A percentile compares a stretch with the other conserved stretches of the same genome.
Conservation (phyloP, 495 filamentous ascomycete genomes). For the Cenococcum geophilum region DNA sequence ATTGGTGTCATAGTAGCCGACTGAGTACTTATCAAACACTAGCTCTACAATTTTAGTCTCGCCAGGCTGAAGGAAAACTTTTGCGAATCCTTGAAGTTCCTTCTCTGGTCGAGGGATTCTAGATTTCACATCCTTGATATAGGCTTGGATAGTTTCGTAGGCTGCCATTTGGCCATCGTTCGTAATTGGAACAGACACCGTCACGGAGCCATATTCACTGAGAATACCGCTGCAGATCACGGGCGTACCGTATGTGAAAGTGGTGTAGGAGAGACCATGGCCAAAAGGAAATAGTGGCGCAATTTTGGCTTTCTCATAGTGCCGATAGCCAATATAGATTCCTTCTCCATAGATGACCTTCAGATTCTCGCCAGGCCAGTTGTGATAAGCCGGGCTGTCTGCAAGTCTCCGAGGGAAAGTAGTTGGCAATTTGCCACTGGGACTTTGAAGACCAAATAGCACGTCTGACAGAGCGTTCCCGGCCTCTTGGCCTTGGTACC, state of each 20-base stretch:
- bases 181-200: conserved; percentile 52
- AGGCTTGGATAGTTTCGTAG: conserved; percentile 64
- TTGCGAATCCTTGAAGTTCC: conserved; percentile 62
- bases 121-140: conserved; percentile 54
- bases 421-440: conserved; percentile 49
- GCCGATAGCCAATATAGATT: conserved; percentile 75
- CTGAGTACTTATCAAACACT: conserved; percentile 59
- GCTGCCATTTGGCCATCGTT: conserved; percentile 53
- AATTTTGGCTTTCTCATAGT: conserved; percentile 67
- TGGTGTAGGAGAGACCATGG: conserved; percentile 67
- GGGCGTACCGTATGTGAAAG: conserved; percentile 55
- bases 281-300: conserved; percentile 72
- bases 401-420: conserved; percentile 60
- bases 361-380: conserved; percentile 72
- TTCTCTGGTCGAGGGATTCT: conserved; percentile 57
- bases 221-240: conserved; percentile 56
- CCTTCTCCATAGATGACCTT: conserved; percentile 74
- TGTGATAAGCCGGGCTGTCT: conserved; percentile 70
- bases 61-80: conserved; percentile 56
- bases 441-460: conserved; percentile 49
- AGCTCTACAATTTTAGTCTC: conserved; percentile 53
- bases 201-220: conserved; percentile 45
- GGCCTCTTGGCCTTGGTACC: conserved; percentile 48
- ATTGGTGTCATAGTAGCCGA: conserved; percentile 75
- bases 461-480: conserved; percentile 59